Percentiles rank a stretch among this genome's conserved stretches.
Evolutionary conservation across 176 grass and related monocot genomes (phyloP).

Genomic region (Otatea glauca): DNA sequence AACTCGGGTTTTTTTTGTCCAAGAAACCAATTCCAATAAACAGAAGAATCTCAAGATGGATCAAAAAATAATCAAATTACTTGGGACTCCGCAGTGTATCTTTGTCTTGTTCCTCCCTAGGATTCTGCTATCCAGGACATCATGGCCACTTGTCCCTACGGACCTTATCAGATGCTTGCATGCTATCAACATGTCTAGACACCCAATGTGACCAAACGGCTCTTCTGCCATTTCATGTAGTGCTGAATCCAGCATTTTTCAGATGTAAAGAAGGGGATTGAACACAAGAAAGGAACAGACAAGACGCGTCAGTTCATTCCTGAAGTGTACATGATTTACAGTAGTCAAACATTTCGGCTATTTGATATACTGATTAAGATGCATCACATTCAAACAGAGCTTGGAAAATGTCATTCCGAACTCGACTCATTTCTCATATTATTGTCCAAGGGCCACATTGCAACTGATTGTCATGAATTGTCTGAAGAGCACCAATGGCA

Average conservation of each 20-base stretch:
- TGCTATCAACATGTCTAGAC: constrained; percentile 32
- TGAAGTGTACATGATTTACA: constrained; percentile 18
- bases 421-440: constrained; percentile 8
- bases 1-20: neutral
- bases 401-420: neutral
- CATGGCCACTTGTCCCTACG: constrained; percentile 22
- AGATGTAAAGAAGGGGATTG: too few relatives aligned
- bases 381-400: neutral
- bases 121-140: constrained; percentile 49
- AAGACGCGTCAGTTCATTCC: neutral
- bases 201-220: neutral
- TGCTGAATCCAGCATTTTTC: constrained; percentile 15
- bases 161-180: constrained; percentile 32
- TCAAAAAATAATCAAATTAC: constrained; percentile 36
- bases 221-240: neutral
- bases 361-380: neutral
- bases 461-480: constrained; percentile 30
- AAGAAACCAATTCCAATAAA: constrained; percentile 4
- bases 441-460: constrained; percentile 17
- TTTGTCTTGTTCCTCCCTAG: constrained; percentile 46
- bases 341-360: neutral
- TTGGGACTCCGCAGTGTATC: neutral
- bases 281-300: neutral
- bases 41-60: neutral
- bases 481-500: constrained; percentile 13